phyloP scores from a whole-genome alignment of 768 basidiomycete genomes.

The Austroboletus eburneus region DNA sequence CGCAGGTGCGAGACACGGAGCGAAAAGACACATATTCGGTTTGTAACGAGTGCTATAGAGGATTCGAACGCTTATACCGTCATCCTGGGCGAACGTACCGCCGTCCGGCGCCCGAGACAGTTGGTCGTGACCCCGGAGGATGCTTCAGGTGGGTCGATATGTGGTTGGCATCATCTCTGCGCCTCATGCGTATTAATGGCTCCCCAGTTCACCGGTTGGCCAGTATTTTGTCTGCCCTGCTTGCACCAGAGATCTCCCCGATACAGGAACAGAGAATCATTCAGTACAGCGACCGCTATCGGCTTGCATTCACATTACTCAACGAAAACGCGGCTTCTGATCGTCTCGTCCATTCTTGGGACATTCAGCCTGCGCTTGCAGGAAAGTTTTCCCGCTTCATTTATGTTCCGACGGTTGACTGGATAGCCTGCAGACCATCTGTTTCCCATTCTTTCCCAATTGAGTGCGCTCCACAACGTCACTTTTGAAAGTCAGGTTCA shows the following conservation, averaged over 20 bases:
- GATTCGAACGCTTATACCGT: constrained; percentile 20
- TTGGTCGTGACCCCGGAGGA: constrained; percentile 22
- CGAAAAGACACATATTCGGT: neutral
- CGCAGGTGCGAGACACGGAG: constrained; percentile 33
- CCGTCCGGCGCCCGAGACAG: constrained; percentile 18
- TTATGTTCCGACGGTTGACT: constrained; percentile 15
- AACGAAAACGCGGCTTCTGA: constrained; percentile 84
- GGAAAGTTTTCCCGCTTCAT: constrained; percentile 43
- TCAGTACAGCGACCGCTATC: constrained; percentile 78
- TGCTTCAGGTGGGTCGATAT: constrained; percentile 25
- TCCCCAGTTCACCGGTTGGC: constrained; percentile 35
- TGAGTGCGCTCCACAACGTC: constrained; percentile 78
- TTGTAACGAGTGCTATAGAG: constrained; percentile 13
- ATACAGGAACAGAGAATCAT: constrained; percentile 50
- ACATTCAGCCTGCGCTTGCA: constrained; percentile 57
- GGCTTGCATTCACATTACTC: constrained; percentile 87
- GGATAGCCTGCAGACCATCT: constrained; percentile 53
- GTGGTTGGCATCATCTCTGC: neutral
- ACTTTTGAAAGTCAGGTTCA: constrained; percentile 94
- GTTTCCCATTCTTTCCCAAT: constrained; percentile 53
- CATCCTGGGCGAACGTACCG: constrained; percentile 21
- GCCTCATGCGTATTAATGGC: constrained; percentile 16
- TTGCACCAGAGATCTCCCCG: constrained; percentile 42
- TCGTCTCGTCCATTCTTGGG: constrained; percentile 62
- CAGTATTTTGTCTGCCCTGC: constrained; percentile 36